Conservation (phyloP, 495 filamentous ascomycete genomes). For the Aspergillus haitiensis region DNA sequence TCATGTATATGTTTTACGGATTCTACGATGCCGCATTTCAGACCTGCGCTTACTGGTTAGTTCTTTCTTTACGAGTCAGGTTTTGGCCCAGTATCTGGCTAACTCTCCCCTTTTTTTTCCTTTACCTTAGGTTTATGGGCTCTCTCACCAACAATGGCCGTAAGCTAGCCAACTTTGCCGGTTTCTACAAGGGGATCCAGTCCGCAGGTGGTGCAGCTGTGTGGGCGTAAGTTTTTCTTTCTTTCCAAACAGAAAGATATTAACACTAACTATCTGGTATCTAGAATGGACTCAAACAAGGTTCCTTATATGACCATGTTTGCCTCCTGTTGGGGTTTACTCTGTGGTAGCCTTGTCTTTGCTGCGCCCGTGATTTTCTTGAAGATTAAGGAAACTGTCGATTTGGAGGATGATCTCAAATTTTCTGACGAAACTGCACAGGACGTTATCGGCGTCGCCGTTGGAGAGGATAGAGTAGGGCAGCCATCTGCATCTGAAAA, state of each 20-base stretch:
- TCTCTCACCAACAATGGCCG: slow-evolving; percentile 86
- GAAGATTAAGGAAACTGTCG: slow-evolving; percentile 71
- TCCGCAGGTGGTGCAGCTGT: slow-evolving; percentile 88
- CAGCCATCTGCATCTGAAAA: slow-evolving; percentile 22
- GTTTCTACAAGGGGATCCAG: slow-evolving; percentile 97
- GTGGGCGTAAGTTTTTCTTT: slow-evolving; percentile 57
- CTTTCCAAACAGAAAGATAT: neutral
- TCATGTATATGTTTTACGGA: slow-evolving; percentile 92
- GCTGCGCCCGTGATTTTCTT: slow-evolving; percentile 78
- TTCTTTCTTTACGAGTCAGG: slow-evolving; percentile 6
- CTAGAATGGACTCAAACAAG: slow-evolving; percentile 60
- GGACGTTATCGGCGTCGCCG: slow-evolving; percentile 28
- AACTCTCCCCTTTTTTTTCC: neutral
- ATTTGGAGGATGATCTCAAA: slow-evolving; percentile 74
- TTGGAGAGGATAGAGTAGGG: slow-evolving; percentile 26
- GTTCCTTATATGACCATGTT: slow-evolving; percentile 66
- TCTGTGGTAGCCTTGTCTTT: slow-evolving; percentile 67
- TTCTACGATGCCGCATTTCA: slow-evolving; percentile 88
- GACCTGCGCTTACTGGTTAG: slow-evolving; percentile 83
- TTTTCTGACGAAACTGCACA: slow-evolving; percentile 74
- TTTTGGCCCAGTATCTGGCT: neutral
- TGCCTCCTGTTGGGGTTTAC: slow-evolving; percentile 67
- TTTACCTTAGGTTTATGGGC: slow-evolving; percentile 74
- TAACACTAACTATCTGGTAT: neutral
- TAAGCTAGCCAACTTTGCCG: slow-evolving; percentile 88